Evolutionary conservation across 352 stramenopile genomes (phyloP), one percentile per base, ranked within the genome.

Genomic region (Phytophthora pisi): DNA sequence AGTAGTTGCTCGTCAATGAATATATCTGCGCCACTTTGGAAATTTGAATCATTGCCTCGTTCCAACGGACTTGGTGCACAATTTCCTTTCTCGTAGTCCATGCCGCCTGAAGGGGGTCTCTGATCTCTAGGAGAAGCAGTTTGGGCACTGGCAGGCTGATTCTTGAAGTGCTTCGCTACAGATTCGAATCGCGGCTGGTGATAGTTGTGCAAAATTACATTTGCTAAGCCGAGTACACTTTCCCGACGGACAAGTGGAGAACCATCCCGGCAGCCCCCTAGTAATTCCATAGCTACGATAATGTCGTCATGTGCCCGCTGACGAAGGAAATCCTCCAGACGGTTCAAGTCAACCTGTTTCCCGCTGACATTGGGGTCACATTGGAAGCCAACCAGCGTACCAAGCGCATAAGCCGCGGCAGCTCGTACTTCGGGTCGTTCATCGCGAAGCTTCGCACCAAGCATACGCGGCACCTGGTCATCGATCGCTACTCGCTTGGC

Each of bases 371-470:
- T 84, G 1, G 77, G 75, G 43, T 92, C 85, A 42, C 87, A 87
- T 57, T 91, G 82, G 13, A 92, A 79, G 1, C 94, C 93, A 43
- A 99, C 86, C 6, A 99, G 72, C 56, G 83, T 95, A 11, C 92
- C 93, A 31, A 99, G 73, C 15, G 97, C 96, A 75, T 98, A 98
- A 7, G 95, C 92, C 6, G 95, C 95, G 26, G 96, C 88, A 11
- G 95, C 91, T 46, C 97, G 83, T 9, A 99, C 95, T 79, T 98
- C 89, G 7, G 95, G 82, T 2, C 86, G 80, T 36, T 94, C 79
- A 64, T 99, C 92, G 11, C 81, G 69, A 2, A 99, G 78, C 2
- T 95, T 82, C 10, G 76, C 42, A 51, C 92, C 86, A 18, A 99
- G 61, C 15, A 93, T 74, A 13, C 85, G 79, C 51, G 97, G 94